Conservation (phyloP, 495 filamentous ascomycete species). For the Neurospora tetrasperma region DNA sequence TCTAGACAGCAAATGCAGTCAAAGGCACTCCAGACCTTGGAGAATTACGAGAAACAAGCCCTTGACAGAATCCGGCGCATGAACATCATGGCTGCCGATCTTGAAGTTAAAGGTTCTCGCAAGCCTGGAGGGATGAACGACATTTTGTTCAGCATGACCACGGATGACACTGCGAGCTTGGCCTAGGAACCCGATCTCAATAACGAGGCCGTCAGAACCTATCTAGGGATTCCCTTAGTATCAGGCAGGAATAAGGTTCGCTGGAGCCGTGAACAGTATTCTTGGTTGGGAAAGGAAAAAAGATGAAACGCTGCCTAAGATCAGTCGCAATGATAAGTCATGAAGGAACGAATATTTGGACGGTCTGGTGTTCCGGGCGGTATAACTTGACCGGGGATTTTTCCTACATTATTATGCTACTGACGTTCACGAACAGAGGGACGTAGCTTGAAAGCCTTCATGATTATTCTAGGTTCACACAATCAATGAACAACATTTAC, state of each 20-base stretch:
- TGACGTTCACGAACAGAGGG: not conserved
- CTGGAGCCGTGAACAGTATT: not conserved
- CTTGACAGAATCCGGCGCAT: slow-evolving; percentile 66
- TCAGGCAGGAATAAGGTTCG: not conserved
- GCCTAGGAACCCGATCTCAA: not conserved
- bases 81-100: slow-evolving; percentile 58
- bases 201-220: not conserved
- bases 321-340: not conserved
- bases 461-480: not conserved
- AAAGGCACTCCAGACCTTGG: slow-evolving; percentile 53
- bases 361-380: not conserved
- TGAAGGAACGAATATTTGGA: not conserved
- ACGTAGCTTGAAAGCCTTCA: not conserved
- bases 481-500: not conserved
- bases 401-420: not conserved
- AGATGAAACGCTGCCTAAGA: not conserved
- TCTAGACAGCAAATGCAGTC: slow-evolving; percentile 56
- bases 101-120: slow-evolving; percentile 50
- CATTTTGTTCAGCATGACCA: not conserved
- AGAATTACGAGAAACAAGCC: slow-evolving; percentile 61
- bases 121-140: slow-evolving; percentile 5
- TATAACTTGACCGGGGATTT: not conserved
- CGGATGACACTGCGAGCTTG: not conserved
- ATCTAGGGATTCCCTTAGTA: not conserved
- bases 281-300: not conserved